Base-by-base conservation (phyloP, 2,329 filamentous ascomycete species). In the Colletotrichum euphorbiae region DNA sequence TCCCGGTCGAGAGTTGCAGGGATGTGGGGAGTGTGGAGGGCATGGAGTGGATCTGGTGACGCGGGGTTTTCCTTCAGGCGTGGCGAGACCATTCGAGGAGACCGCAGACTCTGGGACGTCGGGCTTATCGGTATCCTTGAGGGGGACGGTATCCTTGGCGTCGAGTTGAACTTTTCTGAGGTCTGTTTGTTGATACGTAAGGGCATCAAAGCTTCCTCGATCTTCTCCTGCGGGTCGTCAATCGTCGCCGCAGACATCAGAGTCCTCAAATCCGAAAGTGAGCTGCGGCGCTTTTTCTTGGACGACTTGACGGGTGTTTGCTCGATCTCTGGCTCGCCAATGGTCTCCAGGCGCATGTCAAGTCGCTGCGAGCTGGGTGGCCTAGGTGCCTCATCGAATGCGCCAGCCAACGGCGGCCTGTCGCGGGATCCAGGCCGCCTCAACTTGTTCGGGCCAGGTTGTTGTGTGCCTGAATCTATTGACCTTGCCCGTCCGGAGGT, bases 211-310 rank as follows among this genome's bases (percentile, higher is more conserved):
- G 79, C 71, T 52, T 78, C 76, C 31, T 77, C 72, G 1, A 80
- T 76, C 24, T 79, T 77, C 12, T 74, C 74, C 13, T 65, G 77
- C 71, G 72, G 80, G 74, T 77, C 83, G 74, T 79, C 81, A 0
- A 90, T 78, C 11, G 82, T 85, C 8, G 90, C 84, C 62, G 88
- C 84, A 45, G 85, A 86, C 80, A 95, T 90, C 17, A 93, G 82
- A 63, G 83, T 85, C 72, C 89, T 91, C 54, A 98, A 84, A 77
- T 98, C 95, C 4, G 94, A 97, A 46, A 98, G 81, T 28, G 94
- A 98, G 80, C 94, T 98, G 76, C 95, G 90, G 62, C 95, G 87
- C 82, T 97, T 98, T 81, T 90, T 94, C 76, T 87, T 90, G 50
- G 83, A 80, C n/a, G 77, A 77, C 71, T 81, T 85, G 38, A 46